phyloP scores from a whole-genome alignment of 257 asterid genomes.

The Nicotiana sylvestris region DNA sequence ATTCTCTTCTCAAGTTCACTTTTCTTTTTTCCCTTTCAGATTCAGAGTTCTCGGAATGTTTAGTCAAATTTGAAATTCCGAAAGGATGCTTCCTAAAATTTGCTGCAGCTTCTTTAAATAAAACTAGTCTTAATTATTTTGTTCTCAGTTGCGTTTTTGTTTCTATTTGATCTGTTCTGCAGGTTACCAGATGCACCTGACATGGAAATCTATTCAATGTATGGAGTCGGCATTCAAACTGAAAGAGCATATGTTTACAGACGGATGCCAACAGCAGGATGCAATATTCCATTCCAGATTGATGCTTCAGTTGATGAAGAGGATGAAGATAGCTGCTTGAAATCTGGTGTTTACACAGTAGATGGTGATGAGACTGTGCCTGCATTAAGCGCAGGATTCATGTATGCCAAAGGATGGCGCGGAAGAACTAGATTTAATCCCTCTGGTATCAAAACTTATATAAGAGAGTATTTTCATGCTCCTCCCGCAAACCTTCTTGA shows the following conservation, averaged over 20 bases:
- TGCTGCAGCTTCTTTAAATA: constrained; percentile 1
- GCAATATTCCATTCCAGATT: constrained; percentile 73
- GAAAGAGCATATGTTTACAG: constrained; percentile 71
- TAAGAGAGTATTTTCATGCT: constrained; percentile 72
- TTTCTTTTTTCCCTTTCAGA: not conserved
- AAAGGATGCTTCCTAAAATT: not conserved
- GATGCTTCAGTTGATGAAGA: constrained; percentile 57
- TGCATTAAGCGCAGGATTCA: constrained; percentile 70
- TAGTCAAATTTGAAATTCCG: not conserved
- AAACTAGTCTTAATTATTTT: not conserved
- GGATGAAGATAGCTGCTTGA: constrained; percentile 45
- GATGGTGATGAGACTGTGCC: constrained; percentile 89
- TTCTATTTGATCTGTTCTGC: constrained; percentile 11
- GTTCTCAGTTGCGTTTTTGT: not conserved
- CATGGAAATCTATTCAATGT: constrained; percentile 71
- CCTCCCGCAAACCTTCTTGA: constrained; percentile 72
- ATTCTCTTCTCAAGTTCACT: not conserved
- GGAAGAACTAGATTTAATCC: constrained; percentile 84
- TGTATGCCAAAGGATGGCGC: constrained; percentile 88
- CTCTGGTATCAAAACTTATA: constrained; percentile 50
- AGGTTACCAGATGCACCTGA: constrained; percentile 89
- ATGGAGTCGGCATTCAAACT: constrained; percentile 74
- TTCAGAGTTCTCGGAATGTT: not conserved
- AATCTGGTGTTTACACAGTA: constrained; percentile 50
- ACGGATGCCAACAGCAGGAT: constrained; percentile 50